A percentile compares a stretch with the other conserved stretches of the same genome.
phyloP scores from a whole-genome alignment of 371 early-diverging fungal genomes.

The Synchytrium microbalum region DNA sequence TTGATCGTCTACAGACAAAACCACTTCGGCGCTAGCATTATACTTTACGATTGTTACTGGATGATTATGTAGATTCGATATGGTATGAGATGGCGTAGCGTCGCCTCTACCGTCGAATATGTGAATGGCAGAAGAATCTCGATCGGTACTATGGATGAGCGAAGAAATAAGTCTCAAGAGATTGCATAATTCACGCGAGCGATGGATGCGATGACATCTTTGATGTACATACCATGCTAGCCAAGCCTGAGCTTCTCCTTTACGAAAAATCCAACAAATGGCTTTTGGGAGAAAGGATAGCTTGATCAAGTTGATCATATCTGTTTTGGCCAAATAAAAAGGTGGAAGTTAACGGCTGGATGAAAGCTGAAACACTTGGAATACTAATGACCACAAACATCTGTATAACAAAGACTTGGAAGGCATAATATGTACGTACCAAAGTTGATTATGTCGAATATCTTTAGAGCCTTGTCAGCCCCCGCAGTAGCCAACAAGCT shows the following conservation, averaged over 20 bases:
- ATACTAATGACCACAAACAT: not conserved
- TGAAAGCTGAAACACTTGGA: not conserved
- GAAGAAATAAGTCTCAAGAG: conserved; percentile 1
- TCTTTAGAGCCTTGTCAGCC: conserved; percentile 76
- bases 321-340: conserved; percentile 30
- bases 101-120: conserved; percentile 72
- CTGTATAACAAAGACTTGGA: not conserved
- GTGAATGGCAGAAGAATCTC: conserved; percentile 56
- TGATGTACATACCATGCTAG: conserved; percentile 55
- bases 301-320: conserved; percentile 93
- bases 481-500: conserved; percentile 73
- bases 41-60: conserved; percentile 78
- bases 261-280: conserved; percentile 80
- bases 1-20: conserved; percentile 71
- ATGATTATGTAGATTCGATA: conserved; percentile 59
- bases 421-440: conserved; percentile 40
- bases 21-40: conserved; percentile 63
- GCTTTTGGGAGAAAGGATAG: conserved; percentile 64
- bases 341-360: not conserved
- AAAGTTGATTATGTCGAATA: conserved; percentile 93
- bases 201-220: conserved; percentile 4
- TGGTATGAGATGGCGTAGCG: conserved; percentile 42
- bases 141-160: conserved; percentile 54
- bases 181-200: not conserved
- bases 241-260: conserved; percentile 70